Percentiles rank a stretch among this genome's conserved stretches.
Conservation (phyloP, 2,329 filamentous ascomycete species). For the Mycogone perniciosa region DNA sequence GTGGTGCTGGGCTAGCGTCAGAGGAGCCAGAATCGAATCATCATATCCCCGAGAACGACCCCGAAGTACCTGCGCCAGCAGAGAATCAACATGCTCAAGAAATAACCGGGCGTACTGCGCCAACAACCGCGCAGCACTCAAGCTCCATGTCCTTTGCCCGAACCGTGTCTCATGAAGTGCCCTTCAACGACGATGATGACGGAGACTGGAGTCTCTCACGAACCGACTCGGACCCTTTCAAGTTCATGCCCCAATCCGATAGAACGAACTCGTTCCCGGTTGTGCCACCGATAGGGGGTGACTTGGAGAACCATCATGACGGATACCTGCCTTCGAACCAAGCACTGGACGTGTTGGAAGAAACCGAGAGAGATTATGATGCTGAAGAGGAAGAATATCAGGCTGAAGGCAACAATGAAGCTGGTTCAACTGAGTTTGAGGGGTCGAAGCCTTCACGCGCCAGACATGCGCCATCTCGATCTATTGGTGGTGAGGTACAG, state of each 20-base stretch:
- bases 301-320: conserved; percentile 24
- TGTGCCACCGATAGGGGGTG: conserved; percentile 38
- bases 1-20: conserved; percentile 21
- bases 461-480: conserved; percentile 27
- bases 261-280: conserved; percentile 58
- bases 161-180: conserved; percentile 57
- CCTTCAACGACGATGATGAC: conserved; percentile 53
- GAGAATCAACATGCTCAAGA: neutral
- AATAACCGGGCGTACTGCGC: conserved; percentile 6
- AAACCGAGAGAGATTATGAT: conserved; percentile 43
- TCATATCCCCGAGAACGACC: conserved; percentile 6
- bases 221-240: conserved; percentile 46
- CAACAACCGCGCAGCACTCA: conserved; percentile 41
- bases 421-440: conserved; percentile 10
- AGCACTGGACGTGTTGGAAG: conserved; percentile 47
- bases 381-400: conserved; percentile 34
- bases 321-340: conserved; percentile 43
- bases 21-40: conserved; percentile 14
- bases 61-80: neutral
- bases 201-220: conserved; percentile 50
- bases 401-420: conserved; percentile 12
- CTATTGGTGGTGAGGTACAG: conserved; percentile 38
- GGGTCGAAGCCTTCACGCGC: conserved; percentile 13
- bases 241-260: conserved; percentile 51
- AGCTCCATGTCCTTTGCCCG: conserved; percentile 59